Evolutionary conservation across 2,329 filamentous ascomycete species (phyloP).

Genomic region (Teratosphaeria pseudoeucalypti): DNA sequence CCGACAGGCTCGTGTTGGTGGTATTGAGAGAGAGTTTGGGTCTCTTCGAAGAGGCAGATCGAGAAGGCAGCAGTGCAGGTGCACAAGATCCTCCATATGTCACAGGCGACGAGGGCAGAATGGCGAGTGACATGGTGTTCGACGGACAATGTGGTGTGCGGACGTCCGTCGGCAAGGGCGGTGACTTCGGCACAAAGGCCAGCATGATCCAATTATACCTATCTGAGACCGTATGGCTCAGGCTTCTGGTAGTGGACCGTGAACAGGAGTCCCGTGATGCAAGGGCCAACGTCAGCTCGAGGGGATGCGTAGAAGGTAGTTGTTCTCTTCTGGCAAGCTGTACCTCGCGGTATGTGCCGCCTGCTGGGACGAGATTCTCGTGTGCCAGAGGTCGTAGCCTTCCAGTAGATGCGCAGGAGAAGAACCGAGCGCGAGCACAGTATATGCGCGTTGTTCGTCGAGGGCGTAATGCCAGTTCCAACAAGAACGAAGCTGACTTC

Average conservation of each 20-base stretch:
- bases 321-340: background rate
- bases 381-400: background rate
- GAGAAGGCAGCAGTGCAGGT: conserved; percentile 10
- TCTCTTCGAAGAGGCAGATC: conserved; percentile 27
- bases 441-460: background rate
- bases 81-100: conserved; percentile 14
- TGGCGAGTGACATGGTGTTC: conserved; percentile 37
- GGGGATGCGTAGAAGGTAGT: background rate
- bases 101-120: conserved; percentile 25
- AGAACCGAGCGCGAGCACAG: background rate
- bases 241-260: background rate
- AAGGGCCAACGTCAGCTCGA: background rate
- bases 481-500: background rate
- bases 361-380: background rate
- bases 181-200: conserved; percentile 19
- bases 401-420: background rate
- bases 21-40: conserved; percentile 55
- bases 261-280: background rate
- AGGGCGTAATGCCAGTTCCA: background rate
- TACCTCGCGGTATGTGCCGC: background rate
- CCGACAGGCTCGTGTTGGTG: conserved; percentile 28
- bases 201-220: conserved; percentile 20
- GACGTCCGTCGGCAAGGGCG: conserved; percentile 15
- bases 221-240: background rate
- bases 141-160: conserved; percentile 13